Base-by-base conservation (phyloP, 371 early-diverging fungal species). In the Mortierella polycephala region DNA sequence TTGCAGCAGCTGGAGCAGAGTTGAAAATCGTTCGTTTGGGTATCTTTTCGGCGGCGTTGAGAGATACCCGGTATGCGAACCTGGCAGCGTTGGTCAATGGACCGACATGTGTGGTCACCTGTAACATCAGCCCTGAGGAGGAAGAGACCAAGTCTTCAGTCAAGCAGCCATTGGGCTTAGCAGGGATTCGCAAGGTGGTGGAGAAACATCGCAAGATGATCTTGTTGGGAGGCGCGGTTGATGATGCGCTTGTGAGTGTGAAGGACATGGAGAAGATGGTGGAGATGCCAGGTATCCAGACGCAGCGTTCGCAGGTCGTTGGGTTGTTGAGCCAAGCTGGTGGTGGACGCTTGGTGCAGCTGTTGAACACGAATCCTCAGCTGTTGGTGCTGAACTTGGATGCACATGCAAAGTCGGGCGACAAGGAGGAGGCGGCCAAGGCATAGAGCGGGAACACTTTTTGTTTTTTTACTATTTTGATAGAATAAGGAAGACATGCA, bases 161-260 rank as follows among this genome's bases (percentile, higher is more conserved):
- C 21, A 85, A 84, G 44, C 53, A 81, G 40, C 85, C 86, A 39
- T 71, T 75, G 18, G 68, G 86, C 0, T 53, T 91, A 56, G 84
- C 83, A 56, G 83, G 83, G 13, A 82, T 86, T 50, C 79, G 88
- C 11, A 81, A 82, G 12, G 66, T 85, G 1, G 71, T 89, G 23
- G 74, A 82, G 68, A 89, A 89, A 81, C 84, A 91, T 81, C 86
- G 84, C 63, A 91, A 91, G 71, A 74, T 91, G 67, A 64, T 88
- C 37, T 62, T 91, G 41, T 81, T 91, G 50, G 91, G 91, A 50
- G 91, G 91, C 67, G 86, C 86, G 75, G 64, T 91, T 14, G 91
- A 91, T 51, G 73, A 85, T 51, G 65, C 83, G 2, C 65, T 89
- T 53, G 74, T 90, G 57, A 87, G 84, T 21, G 83, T 86, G 40